phyloP scores from a whole-genome alignment of 371 early-diverging fungal genomes.

The Syncephalastrum racemosum region DNA sequence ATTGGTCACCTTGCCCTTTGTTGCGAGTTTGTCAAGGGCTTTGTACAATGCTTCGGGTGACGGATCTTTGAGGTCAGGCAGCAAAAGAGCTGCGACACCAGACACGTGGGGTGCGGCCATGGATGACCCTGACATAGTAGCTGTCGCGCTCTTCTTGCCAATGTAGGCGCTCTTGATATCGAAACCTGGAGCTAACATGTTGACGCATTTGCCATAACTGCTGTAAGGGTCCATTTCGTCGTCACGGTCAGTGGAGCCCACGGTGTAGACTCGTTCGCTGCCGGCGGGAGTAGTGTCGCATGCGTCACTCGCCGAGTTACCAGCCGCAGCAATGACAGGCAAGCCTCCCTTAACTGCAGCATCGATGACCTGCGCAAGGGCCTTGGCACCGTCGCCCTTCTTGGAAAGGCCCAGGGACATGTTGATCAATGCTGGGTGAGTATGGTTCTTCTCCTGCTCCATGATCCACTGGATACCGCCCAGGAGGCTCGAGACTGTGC shows the following conservation, averaged over 20 bases:
- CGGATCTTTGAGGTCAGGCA: constrained; percentile 13
- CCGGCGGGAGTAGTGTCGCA: constrained; percentile 72
- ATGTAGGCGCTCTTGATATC: constrained; percentile 42
- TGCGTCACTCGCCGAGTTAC: constrained; percentile 64
- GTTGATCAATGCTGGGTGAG: constrained; percentile 49
- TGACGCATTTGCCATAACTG: constrained; percentile 61
- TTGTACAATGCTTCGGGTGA: constrained; percentile 32
- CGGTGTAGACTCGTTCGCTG: constrained; percentile 60
- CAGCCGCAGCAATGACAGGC: constrained; percentile 77
- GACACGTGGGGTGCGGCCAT: constrained; percentile 83
- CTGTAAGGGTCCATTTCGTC: constrained; percentile 53
- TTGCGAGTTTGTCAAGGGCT: constrained; percentile 18
- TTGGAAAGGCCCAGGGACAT: constrained; percentile 56
- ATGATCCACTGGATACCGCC: constrained; percentile 73
- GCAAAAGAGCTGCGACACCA: constrained; percentile 67
- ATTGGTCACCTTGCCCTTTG: constrained; percentile 9
- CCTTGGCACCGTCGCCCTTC: constrained; percentile 12
- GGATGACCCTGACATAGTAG: constrained; percentile 73
- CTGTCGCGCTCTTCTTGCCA: constrained; percentile 28
- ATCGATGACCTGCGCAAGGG: constrained; percentile 33
- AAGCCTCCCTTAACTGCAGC: constrained; percentile 50
- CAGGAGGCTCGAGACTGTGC: constrained; percentile 66
- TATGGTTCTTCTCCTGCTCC: constrained; percentile 32
- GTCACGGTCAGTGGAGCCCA: constrained; percentile 58
- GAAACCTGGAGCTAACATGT: constrained; percentile 58